Evolutionary conservation across 768 basidiomycete species (phyloP), one percentile per base, ranked within the genome.

Genomic region (Leccinum boreale): DNA sequence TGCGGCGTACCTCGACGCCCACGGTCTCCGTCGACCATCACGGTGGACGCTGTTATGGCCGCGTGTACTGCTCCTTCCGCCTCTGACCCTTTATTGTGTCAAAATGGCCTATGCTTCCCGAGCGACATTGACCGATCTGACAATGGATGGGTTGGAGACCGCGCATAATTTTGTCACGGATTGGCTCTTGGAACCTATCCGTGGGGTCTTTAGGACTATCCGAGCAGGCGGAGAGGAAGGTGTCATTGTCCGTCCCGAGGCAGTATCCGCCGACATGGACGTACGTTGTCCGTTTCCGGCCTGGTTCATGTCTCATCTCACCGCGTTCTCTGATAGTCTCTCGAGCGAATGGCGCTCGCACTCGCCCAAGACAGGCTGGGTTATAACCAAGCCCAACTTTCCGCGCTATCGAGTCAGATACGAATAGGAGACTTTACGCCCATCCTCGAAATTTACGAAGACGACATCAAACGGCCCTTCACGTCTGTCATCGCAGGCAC

Each of bases 271-370:
- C 7, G 95, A 99, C 70, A 70, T 96, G 45, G 84, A 92, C 63
- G 92, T 92, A 67, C 66, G 82, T 68, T 12, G 36, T 54, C 26
- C 5, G 14, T 17, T 39, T 14, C 15, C 11, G 1, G 11, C 17
- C 7, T 29, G 23, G 26, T 51, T 31, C 42, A 8, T 19, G 21
- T 36, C 15, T 45, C 44, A 12, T 24, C 51, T 62, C 54, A 62
- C 5, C 9, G 2, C 33, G 31, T 26, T 35, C 35, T 48, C n/a
- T 26, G 14, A 21, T 58, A 96, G 93, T 94, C 90, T 21, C 80
- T 98, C 24, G 91, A 98, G 71, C 82, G 96, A 26, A 98, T 98
- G 96, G 84, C 91, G 3, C 75, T 94, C 4, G 81, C 91, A 17
- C 80, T 98, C 3, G 94, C 91, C 1, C 79, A 81, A 57, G 96